Evolutionary conservation across 768 basidiomycete genomes (phyloP).

Genomic region (Leucosporidium yakuticum): DNA sequence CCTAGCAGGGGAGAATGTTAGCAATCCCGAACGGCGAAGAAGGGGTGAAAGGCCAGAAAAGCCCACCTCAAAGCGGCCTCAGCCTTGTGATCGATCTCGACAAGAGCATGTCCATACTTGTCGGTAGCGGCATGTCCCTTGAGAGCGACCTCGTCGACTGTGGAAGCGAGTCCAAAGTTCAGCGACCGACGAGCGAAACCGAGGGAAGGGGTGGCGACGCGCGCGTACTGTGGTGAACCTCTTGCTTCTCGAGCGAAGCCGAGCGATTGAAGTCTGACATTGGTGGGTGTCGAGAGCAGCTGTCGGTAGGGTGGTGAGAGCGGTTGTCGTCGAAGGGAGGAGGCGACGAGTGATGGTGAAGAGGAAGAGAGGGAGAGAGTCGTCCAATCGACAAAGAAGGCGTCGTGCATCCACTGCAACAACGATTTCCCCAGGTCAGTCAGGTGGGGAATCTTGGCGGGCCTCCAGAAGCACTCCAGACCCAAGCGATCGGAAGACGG

Average conservation of each 20-base stretch:
- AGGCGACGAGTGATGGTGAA: background rate
- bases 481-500: too few species aligned
- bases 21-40: too few species aligned
- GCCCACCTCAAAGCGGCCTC: slow-evolving; percentile 5
- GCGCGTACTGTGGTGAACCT: background rate
- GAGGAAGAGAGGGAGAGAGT: too few species aligned
- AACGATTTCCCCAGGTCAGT: too few species aligned
- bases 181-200: too few species aligned
- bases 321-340: background rate
- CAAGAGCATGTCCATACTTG: slow-evolving; percentile 20
- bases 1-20: background rate
- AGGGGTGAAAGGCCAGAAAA: too few species aligned
- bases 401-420: too few species aligned
- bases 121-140: slow-evolving; percentile 32
- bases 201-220: too few species aligned
- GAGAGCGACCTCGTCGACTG: slow-evolving; percentile 24
- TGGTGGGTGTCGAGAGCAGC: background rate
- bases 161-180: background rate
- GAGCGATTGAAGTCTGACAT: background rate
- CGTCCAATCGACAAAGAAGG: too few species aligned
- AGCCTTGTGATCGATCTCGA: slow-evolving; percentile 11
- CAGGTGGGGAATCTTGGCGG: too few species aligned
- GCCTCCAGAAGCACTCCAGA: too few species aligned
- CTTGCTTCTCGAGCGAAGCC: background rate
- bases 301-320: too few species aligned